phyloP scores from a whole-genome alignment of 495 filamentous ascomycete species.

The Trichoderma orchidacearum region DNA sequence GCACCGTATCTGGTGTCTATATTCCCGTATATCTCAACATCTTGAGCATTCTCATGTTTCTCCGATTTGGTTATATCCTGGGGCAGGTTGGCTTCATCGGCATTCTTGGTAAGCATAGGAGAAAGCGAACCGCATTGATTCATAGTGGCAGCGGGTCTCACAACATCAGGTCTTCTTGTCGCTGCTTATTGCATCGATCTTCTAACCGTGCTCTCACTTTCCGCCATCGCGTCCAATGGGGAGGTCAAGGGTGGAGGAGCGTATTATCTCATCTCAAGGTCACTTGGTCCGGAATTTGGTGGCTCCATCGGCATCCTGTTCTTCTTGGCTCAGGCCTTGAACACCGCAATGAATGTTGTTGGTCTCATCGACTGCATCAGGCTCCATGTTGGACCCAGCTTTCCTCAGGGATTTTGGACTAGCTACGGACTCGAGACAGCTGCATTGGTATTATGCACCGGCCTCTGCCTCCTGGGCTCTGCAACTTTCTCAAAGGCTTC shows the following conservation, averaged over 20 bases:
- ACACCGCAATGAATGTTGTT: constrained; percentile 81
- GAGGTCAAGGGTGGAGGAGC: constrained; percentile 80
- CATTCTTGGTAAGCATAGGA: constrained; percentile 49
- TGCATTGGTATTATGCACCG: constrained; percentile 60
- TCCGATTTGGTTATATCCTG: constrained; percentile 67
- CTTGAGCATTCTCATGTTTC: constrained; percentile 87
- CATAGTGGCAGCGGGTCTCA: not conserved
- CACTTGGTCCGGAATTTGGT: constrained; percentile 77
- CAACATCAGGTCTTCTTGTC: constrained; percentile 48
- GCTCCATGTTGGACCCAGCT: constrained; percentile 60
- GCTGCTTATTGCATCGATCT: constrained; percentile 65
- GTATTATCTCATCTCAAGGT: constrained; percentile 81
- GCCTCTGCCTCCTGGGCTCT: constrained; percentile 67
- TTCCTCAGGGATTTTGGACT: constrained; percentile 63
- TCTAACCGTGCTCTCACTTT: constrained; percentile 73
- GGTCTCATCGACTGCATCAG: constrained; percentile 74
- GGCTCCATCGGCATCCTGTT: constrained; percentile 88
- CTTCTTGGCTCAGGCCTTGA: constrained; percentile 72
- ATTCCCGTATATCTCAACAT: constrained; percentile 80
- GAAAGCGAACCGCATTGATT: not conserved
- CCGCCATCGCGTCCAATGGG: constrained; percentile 81
- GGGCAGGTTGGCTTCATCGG: constrained; percentile 69
- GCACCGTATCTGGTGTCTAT: constrained; percentile 68
- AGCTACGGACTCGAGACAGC: constrained; percentile 66
- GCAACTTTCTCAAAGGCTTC: constrained; percentile 70